Evolutionary conservation across 1,284 basidiomycete genomes (phyloP).

Genomic region (Trichosporon asahii): DNA sequence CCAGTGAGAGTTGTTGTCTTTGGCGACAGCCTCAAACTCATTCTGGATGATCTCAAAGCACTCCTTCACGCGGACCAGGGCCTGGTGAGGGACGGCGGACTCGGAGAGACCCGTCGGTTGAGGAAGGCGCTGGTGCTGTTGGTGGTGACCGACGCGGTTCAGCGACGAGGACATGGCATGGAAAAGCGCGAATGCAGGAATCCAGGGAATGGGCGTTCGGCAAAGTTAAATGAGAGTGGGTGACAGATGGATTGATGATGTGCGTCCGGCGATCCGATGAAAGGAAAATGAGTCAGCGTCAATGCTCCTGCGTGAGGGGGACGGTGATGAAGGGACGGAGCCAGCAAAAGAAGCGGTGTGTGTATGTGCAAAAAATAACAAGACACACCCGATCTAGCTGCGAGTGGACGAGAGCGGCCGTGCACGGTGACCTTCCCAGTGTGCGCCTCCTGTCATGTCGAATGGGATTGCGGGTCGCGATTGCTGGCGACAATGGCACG

Average conservation of each 20-base stretch:
- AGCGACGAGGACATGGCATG: constrained; percentile 5
- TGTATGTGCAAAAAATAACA: constrained; percentile 9
- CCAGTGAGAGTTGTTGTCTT: constrained; percentile 66
- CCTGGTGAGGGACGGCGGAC: constrained; percentile 23
- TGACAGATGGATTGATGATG: background rate
- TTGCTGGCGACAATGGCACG: constrained; percentile 1
- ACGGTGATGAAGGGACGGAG: too few species aligned
- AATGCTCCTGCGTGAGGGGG: background rate
- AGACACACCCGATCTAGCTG: background rate
- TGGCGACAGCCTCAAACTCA: constrained; percentile 76
- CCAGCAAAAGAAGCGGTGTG: background rate
- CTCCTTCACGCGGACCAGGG: constrained; percentile 62
- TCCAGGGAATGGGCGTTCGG: background rate
- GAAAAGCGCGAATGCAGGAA: background rate
- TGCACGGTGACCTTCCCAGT: constrained; percentile 2
- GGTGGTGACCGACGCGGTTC: background rate
- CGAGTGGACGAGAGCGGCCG: background rate
- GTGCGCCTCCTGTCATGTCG: constrained; percentile 4
- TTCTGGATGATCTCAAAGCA: constrained; percentile 77
- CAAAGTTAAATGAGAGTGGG: background rate
- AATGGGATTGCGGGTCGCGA: background rate
- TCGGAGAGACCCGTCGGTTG: constrained; percentile 33
- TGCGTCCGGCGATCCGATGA: background rate
- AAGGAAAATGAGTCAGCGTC: background rate
- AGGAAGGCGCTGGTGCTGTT: constrained; percentile 47